Base-by-base conservation (phyloP, 495 filamentous ascomycete species). In the Daldinia decipiens region DNA sequence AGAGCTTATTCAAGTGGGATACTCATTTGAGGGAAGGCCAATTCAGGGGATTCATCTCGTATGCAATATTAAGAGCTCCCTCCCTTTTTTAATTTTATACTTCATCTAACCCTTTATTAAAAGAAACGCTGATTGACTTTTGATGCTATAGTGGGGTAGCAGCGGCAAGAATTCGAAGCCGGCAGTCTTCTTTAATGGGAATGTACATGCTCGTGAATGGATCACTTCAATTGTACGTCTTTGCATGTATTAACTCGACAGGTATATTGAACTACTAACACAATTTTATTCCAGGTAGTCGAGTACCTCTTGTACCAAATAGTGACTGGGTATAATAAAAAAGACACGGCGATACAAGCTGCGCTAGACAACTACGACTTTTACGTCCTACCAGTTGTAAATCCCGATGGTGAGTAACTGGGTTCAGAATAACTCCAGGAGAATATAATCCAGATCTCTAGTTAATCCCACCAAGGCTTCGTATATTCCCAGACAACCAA, bases 121-220 rank as follows among this genome's bases (percentile, higher is more conserved):
- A 21, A 47, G 4, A 24, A 12, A 4, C 7, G 4, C 7, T 24
- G n/a, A 24, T 4, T 47, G 9, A 47, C 9, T 12, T 12, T 24
- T 3, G 34, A 36, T 19, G 43, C 5, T 24, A 21, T 13, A 47
- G 43, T 89, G 80, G 75, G 88, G 87, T 6, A 82, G 70, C 45
- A 75, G 76, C 1, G 85, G 84, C 40, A 85, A 85, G 71, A 82
- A 84, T 19, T 80, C 71, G n/a, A 86, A 86, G 77, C 85, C 86
- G 8, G 88, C 85, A 8, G 79, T 89, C 39, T 80, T 88, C 65
- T 85, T 86, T 72, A 87, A 90, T 69, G 85, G 84, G 9, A 89
- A 85, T 34, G 88, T 90, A 26, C 88, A 90, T 74, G 88, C 88
- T 6, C 73, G 88, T 12, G 88, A 90, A 77, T 90, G 88, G 88